phyloP scores from a whole-genome alignment of 805 yeast genomes.

The Lachancea thermotolerans region DNA sequence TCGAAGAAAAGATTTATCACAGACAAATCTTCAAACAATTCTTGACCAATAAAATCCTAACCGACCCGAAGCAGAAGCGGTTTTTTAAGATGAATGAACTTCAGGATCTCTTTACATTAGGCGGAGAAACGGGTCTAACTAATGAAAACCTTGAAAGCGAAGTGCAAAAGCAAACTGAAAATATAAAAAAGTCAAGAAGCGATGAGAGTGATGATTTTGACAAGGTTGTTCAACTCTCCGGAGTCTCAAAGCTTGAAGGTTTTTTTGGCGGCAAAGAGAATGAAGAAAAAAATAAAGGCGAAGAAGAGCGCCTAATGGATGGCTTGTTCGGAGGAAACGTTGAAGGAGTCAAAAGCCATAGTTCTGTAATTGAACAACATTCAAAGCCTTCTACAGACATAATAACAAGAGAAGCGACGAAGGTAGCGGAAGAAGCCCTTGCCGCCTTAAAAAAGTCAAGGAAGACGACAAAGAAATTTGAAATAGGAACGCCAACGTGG shows the following conservation, averaged over 20 bases:
- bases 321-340: constrained; percentile 67
- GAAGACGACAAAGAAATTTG: constrained; percentile 33
- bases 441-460: constrained; percentile 53
- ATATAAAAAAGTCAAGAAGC: constrained; percentile 26
- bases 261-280: constrained; percentile 48
- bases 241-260: constrained; percentile 67
- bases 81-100: constrained; percentile 89
- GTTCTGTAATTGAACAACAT: constrained; percentile 55
- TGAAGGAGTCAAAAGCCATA: constrained; percentile 73
- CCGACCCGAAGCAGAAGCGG: constrained; percentile 90
- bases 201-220: constrained; percentile 59
- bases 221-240: constrained; percentile 55
- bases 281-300: constrained; percentile 34
- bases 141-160: constrained; percentile 37
- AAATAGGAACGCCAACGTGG: constrained; percentile 89
- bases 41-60: constrained; percentile 83
- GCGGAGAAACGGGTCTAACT: constrained; percentile 49
- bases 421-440: constrained; percentile 47
- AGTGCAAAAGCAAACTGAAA: constrained; percentile 54
- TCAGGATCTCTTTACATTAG: constrained; percentile 81
- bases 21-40: constrained; percentile 95
- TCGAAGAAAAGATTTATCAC: constrained; percentile 94
- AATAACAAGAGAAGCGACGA: constrained; percentile 56
- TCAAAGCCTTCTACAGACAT: constrained; percentile 25
- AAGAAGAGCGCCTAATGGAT: constrained; percentile 63